A percentile compares a stretch with the other conserved stretches of the same genome.
phyloP scores from a whole-genome alignment of 805 yeast genomes.

The Starmerella kuoi region DNA sequence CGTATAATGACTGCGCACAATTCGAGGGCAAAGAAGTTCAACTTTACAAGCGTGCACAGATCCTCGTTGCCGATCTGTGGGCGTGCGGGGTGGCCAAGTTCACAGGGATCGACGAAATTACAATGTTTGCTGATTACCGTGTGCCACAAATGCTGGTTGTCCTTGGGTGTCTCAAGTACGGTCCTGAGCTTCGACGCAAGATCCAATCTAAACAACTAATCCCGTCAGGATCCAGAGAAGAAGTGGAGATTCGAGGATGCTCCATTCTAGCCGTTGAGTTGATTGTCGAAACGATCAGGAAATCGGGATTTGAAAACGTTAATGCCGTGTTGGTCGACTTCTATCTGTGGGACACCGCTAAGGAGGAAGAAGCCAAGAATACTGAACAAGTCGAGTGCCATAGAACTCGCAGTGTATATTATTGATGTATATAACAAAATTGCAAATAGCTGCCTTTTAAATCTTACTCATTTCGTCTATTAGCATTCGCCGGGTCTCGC shows the following conservation, averaged over 20 bases:
- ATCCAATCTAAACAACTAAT: conserved; percentile 22
- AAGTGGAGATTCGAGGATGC: conserved; percentile 34
- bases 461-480: conserved; percentile 18
- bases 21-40: conserved; percentile 27
- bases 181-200: conserved; percentile 21
- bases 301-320: conserved; percentile 7
- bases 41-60: conserved; percentile 34
- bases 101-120: conserved; percentile 31
- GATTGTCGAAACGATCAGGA: conserved; percentile 24
- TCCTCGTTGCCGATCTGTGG: conserved; percentile 35
- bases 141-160: conserved; percentile 35
- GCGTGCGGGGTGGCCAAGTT: conserved; percentile 33
- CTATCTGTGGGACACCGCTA: conserved; percentile 37
- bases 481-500: conserved; percentile 12
- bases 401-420: conserved; percentile 31
- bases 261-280: conserved; percentile 34
- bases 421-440: conserved; percentile 16
- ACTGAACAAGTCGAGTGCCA: conserved; percentile 28
- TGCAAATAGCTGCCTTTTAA: neutral
- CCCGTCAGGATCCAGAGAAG: conserved; percentile 28
- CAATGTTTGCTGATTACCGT: conserved; percentile 39
- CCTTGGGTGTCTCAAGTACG: conserved; percentile 31
- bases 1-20: conserved; percentile 28
- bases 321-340: conserved; percentile 35
- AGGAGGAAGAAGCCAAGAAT: conserved; percentile 26